Base-by-base conservation (phyloP, 1,284 basidiomycete genomes). In the Apiotrichum gracile region DNA sequence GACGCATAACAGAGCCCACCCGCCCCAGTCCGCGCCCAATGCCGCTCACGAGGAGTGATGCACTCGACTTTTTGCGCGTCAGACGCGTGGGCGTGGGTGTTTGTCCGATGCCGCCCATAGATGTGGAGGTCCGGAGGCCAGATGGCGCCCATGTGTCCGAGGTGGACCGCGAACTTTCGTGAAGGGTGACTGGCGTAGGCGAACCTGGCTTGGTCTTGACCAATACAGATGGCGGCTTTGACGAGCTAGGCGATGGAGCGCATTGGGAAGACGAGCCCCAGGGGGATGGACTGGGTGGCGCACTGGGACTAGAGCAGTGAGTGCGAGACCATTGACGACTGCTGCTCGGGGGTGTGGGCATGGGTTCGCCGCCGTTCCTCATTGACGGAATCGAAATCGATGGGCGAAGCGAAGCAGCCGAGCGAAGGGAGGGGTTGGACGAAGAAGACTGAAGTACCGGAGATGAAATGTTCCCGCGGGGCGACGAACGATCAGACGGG, bases 1-100 rank as follows among this genome's bases (percentile, higher is more conserved):
- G 55, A 21, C 54, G 57, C 56, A 69, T 65, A 5, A 68, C 67
- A 13, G 61, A 64, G 9, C 63, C 63, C 38, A 66, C 54, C 16
- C 67, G 49, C 12, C 55, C 54, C 24, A 69, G 50, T 4, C 67
- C 63, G 26, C 57, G 61, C 5, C 60, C 61, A 12, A 68, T 43
- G 8, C 61, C 55, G 17, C 37, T 29, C 14, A 58, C 43, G 0
- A 68, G 52, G 19, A 65, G 52, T 1, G 57, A 57, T 17, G 60
- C 61, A 22, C 57, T 55, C 10, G 63, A 59, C 50, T 61, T 62
- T 44, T 61, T 62, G 25, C 58, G 47, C 22, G 40, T 38, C 21
- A 59, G 34, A 16, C 43, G 43, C 3, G 43, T n/a, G n/a, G n/a
- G 43, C 12, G 31, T 13, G 7, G 43, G 43, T 19, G 13, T 31